Conservation (phyloP, 2,329 filamentous ascomycete species). For the Pseudogymnoascus sp. region DNA sequence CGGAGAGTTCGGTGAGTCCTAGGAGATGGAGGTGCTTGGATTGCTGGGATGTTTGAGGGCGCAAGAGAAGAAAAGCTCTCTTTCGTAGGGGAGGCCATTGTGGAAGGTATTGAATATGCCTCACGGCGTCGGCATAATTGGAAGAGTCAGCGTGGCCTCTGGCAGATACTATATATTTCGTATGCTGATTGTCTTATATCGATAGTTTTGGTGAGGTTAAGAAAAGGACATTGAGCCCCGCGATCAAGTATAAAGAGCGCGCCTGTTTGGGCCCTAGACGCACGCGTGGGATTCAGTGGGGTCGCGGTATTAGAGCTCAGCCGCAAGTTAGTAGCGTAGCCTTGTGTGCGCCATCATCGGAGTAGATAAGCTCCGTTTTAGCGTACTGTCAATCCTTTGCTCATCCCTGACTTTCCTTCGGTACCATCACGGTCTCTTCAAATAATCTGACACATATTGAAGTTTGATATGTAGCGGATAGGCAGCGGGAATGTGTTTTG, state of each 20-base stretch:
- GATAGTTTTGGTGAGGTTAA: not conserved
- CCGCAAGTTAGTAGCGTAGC: not conserved
- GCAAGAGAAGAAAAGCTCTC: constrained; percentile 24
- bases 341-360: not conserved
- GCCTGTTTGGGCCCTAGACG: not conserved
- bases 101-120: not conserved
- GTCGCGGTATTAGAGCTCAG: not conserved
- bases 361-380: not conserved
- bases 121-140: constrained; percentile 7
- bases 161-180: not conserved
- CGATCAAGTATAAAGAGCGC: not conserved
- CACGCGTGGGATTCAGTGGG: not conserved
- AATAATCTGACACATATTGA: not conserved
- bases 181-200: not conserved
- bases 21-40: constrained; percentile 51
- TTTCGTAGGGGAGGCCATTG: constrained; percentile 21
- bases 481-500: not conserved
- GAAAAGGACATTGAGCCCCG: not conserved
- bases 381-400: not conserved
- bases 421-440: not conserved
- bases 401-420: not conserved
- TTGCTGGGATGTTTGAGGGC: constrained; percentile 33
- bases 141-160: not conserved
- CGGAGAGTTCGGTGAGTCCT: constrained; percentile 60
- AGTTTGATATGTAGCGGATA: not conserved